These are phyloP conservation scores for Beauveria pseudobassiana DNA, from an alignment of 2,329 filamentous ascomycete species.

Conservation along the genomic window DNA sequence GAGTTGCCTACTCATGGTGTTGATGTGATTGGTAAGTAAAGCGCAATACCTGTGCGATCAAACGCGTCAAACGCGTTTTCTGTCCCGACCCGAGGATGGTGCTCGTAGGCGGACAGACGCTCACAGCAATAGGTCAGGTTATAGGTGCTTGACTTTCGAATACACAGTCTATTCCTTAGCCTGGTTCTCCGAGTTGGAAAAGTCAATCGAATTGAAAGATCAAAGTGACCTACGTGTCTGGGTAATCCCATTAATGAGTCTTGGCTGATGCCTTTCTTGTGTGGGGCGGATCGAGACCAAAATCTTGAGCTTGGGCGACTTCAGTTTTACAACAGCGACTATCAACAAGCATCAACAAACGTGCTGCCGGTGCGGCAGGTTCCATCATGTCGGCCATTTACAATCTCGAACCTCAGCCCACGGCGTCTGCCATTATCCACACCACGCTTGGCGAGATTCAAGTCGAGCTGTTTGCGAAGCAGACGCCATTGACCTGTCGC, in stretches of 20 bases:
- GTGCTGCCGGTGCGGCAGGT: background rate
- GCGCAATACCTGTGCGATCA: background rate
- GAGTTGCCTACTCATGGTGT: slow-evolving; percentile 64
- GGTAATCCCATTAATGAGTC: background rate
- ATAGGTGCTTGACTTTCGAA: too few relatives aligned
- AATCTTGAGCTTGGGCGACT: background rate
- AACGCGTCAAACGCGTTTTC: slow-evolving; percentile 3
- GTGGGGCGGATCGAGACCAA: slow-evolving; percentile 1
- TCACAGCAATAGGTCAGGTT: background rate
- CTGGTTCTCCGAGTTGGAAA: too few relatives aligned
- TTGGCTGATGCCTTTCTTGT: background rate
- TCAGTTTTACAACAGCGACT: background rate
- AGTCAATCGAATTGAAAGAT: background rate
- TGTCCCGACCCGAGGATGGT: background rate
- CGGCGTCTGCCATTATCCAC: slow-evolving; percentile 82
- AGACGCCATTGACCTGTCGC: slow-evolving; percentile 81
- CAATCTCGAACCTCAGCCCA: slow-evolving; percentile 90
- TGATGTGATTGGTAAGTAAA: background rate
- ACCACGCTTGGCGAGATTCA: slow-evolving; percentile 85
- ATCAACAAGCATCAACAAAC: background rate
- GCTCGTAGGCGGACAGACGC: too few relatives aligned
- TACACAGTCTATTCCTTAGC: too few relatives aligned
- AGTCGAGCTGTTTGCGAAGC: slow-evolving; percentile 90
- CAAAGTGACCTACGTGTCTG: background rate
- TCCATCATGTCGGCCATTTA: slow-evolving; percentile 75